Percentiles rank a stretch among this genome's conserved stretches.
Evolutionary conservation across 2,329 filamentous ascomycete species (phyloP).

Genomic region (Hypomyces rosellus): DNA sequence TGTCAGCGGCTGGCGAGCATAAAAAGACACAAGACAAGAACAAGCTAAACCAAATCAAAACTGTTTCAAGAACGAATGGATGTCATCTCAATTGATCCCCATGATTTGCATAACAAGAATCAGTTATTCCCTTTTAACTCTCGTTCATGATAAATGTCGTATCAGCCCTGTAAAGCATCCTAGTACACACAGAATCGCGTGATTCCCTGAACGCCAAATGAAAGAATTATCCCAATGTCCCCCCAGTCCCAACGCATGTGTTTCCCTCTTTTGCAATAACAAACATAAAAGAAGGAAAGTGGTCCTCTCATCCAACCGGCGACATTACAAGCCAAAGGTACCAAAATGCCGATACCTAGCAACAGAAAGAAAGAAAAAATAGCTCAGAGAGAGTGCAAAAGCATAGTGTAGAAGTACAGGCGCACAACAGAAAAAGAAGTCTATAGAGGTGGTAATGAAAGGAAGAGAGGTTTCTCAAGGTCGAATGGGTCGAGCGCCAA

Average conservation of each 20-base stretch:
- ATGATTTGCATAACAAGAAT: neutral
- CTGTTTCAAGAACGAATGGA: no score
- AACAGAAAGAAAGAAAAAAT: no score
- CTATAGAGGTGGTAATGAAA: neutral
- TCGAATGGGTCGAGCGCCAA: constrained; percentile 29
- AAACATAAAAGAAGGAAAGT: neutral
- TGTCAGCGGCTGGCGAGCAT: constrained; percentile 58
- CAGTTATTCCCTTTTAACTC: neutral
- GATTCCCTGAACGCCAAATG: neutral
- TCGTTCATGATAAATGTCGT: neutral
- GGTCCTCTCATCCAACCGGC: neutral
- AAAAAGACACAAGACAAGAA: constrained; percentile 15
- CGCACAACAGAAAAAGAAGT: neutral
- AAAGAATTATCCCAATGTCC: neutral
- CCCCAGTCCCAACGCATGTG: neutral
- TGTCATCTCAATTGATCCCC: neutral
- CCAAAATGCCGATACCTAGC: no score
- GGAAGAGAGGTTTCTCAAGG: neutral
- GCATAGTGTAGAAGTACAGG: constrained; percentile 1
- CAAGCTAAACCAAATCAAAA: no score
- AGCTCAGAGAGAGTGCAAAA: neutral
- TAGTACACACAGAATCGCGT: neutral
- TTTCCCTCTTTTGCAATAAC: neutral
- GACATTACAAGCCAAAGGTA: neutral
- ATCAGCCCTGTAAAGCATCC: neutral